Evolutionary conservation across 2,329 filamentous ascomycete genomes (phyloP), one percentile per base, ranked within the genome.

Genomic region (Chaetomium globosum): DNA sequence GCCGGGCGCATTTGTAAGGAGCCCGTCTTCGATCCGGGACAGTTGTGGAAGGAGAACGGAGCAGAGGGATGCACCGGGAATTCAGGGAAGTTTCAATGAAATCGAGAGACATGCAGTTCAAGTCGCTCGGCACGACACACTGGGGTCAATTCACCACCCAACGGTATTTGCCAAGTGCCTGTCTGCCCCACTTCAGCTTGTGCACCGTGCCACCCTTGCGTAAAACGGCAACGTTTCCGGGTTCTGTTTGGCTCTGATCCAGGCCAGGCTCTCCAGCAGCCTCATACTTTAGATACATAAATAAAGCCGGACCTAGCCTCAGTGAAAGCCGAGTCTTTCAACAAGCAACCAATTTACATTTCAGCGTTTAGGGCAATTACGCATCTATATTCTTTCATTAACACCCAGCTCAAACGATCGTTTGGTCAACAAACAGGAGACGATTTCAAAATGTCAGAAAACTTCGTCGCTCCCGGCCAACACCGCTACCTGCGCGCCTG

Each of bases 401-500:
- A 33, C 30, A 4, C 31, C 5, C 31, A 31, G 5, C 28, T 19
- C 8, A 58, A 33, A 39, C 36, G 36, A 16, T 49, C 36, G n/a
- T 33, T 53, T n/a, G 39, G 23, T 21, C n/a, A 61, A 39, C 21
- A 58, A 48, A 70, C 64, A 54, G 12, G 28, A 28, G 60, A 64
- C 3, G 31, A n/a, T 4, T 19, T 43, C n/a, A 66, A 64, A 63
- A 82, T 82, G 80, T 78, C 79, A 13, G 76, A 81, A 65, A 89
- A 87, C 77, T 93, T 87, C 77, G 89, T 93, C 68, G 80, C 90
- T 19, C 85, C 90, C 7, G 84, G 83, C 76, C 91, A 95, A 79
- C 88, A 90, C 81, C 91, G 93, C 79, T 89, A 91, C 77, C 86
- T 96, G 71, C 93, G 95, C 79, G 95, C 95, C 74, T 99, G 95